Conservation (phyloP, 495 filamentous ascomycete genomes). For the Physcia stellaris region DNA sequence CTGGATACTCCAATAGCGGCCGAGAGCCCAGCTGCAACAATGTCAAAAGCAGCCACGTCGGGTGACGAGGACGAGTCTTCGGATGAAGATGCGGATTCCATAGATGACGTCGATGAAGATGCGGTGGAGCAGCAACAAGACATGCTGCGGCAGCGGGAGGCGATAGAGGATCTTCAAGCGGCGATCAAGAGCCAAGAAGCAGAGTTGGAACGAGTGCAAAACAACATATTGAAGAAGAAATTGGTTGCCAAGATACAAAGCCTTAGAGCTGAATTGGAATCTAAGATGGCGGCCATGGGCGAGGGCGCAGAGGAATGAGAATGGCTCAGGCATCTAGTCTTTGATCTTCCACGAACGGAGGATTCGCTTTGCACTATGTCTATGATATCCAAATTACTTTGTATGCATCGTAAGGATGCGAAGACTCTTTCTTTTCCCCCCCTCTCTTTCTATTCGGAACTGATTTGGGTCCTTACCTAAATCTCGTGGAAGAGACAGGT, state of each 20-base stretch:
- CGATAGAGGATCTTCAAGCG: slow-evolving; percentile 34
- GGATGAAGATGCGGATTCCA: slow-evolving; percentile 35
- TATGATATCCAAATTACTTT: too few relatives aligned
- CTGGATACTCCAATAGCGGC: slow-evolving; percentile 6
- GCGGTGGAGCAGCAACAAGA: slow-evolving; percentile 33
- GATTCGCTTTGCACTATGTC: too few relatives aligned
- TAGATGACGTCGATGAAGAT: slow-evolving; percentile 48
- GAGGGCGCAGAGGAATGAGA: slow-evolving; percentile 22
- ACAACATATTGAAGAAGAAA: slow-evolving; percentile 36
- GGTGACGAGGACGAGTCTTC: slow-evolving; percentile 22
- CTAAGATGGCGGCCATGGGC: slow-evolving; percentile 37
- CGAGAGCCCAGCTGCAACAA: slow-evolving; percentile 22
- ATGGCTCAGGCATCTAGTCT: too few relatives aligned
- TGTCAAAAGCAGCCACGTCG: slow-evolving; percentile 25
- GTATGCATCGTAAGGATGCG: too few relatives aligned
- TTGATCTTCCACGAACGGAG: too few relatives aligned
- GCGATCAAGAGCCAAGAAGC: slow-evolving; percentile 31
- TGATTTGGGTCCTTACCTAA: too few relatives aligned
- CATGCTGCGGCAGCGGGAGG: slow-evolving; percentile 34
- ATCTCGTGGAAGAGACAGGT: too few relatives aligned
- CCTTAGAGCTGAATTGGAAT: slow-evolving; percentile 31
- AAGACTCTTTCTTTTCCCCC: too few relatives aligned
- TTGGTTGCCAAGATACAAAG: slow-evolving; percentile 33
- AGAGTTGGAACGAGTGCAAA: slow-evolving; percentile 28
- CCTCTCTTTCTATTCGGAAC: too few relatives aligned